These are phyloP conservation scores for Yamadazyma ubonensis DNA, from an alignment of 805 yeast genomes.

Conservation along the genomic window DNA sequence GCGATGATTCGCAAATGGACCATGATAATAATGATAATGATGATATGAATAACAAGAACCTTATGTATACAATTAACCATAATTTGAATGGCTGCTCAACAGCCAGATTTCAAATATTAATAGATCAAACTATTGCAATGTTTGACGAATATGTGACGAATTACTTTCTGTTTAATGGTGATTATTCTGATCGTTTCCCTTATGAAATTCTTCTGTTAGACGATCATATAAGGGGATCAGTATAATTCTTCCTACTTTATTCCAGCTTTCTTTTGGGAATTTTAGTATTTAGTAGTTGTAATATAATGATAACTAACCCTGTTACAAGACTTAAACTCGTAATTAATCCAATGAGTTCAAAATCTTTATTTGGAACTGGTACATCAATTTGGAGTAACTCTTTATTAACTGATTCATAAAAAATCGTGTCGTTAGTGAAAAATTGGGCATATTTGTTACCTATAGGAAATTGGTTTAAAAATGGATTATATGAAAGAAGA, in stretches of 20 bases:
- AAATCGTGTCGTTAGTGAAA: slow-evolving; percentile 41
- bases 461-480: slow-evolving; percentile 25
- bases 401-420: slow-evolving; percentile 23
- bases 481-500: slow-evolving; percentile 36
- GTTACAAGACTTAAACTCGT: slow-evolving; percentile 12
- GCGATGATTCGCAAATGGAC: background rate
- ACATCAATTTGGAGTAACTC: slow-evolving; percentile 5
- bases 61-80: slow-evolving; percentile 5
- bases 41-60: slow-evolving; percentile 1
- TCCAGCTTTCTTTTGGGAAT: slow-evolving; percentile 6
- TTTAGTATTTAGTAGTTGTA: slow-evolving; percentile 11
- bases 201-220: slow-evolving; percentile 17
- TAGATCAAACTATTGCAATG: slow-evolving; percentile 6
- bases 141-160: slow-evolving; percentile 12
- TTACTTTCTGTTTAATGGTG: background rate
- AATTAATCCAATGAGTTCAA: slow-evolving; percentile 12
- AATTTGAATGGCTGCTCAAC: slow-evolving; percentile 4
- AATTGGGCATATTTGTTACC: slow-evolving; percentile 34
- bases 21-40: slow-evolving; percentile 1
- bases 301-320: slow-evolving; percentile 13
- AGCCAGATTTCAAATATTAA: slow-evolving; percentile 3
- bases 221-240: slow-evolving; percentile 9
- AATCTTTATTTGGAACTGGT: slow-evolving; percentile 14
- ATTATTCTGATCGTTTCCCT: slow-evolving; percentile 5
- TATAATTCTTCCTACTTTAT: background rate